phyloP scores from a whole-genome alignment of 1,284 basidiomycete genomes.

The Albatrellus sp. region DNA sequence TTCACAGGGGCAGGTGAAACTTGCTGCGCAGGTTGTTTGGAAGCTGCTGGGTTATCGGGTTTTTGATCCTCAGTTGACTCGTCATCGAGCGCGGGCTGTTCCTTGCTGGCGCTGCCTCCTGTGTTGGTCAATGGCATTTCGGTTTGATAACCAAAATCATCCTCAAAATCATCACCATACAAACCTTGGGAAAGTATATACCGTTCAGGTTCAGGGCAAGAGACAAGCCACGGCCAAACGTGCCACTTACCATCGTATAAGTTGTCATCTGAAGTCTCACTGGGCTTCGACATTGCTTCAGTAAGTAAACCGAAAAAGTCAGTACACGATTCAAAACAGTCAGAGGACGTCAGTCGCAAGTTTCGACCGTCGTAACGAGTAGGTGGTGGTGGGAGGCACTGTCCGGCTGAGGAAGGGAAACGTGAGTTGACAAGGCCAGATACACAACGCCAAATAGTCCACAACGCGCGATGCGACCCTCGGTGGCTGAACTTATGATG shows the following conservation, averaged over 20 bases:
- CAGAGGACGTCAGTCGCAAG: too few relatives aligned
- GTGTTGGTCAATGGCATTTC: constrained; percentile 12
- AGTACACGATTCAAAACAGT: too few relatives aligned
- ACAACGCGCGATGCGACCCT: too few relatives aligned
- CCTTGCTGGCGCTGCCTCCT: constrained; percentile 1
- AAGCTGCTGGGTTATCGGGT: background rate
- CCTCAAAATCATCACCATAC: constrained; percentile 24
- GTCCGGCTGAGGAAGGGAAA: too few relatives aligned
- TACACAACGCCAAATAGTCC: too few relatives aligned
- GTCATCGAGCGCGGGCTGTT: constrained; percentile 5
- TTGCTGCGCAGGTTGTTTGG: background rate
- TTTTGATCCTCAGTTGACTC: background rate
- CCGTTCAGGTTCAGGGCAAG: background rate
- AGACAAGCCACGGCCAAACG: background rate
- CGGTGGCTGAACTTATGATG: too few relatives aligned
- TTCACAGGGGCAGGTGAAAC: constrained; percentile 3
- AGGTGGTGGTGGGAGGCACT: too few relatives aligned
- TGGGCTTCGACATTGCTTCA: constrained; percentile 8
- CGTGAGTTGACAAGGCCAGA: too few relatives aligned
- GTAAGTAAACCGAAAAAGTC: background rate
- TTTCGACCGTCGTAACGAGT: too few relatives aligned
- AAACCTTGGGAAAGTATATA: constrained; percentile 19
- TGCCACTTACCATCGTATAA: constrained; percentile 10
- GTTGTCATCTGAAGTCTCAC: constrained; percentile 11
- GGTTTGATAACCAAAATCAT: constrained; percentile 24